These are phyloP conservation scores for Yamadazyma buinensis DNA, from an alignment of 1,139 yeast genomes.

Conservation along the genomic window DNA sequence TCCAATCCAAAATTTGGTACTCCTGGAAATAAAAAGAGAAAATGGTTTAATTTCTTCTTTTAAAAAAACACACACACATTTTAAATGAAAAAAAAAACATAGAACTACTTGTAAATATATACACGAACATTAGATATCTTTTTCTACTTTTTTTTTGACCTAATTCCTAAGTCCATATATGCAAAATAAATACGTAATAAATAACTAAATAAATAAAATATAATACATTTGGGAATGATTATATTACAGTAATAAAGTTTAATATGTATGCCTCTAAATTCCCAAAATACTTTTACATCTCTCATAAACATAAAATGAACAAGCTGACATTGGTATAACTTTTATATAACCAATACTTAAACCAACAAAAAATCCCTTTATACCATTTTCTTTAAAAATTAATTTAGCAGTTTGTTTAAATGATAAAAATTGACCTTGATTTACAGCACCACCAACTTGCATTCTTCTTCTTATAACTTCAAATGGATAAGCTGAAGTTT, in stretches of 20 bases:
- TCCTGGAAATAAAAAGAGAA: constrained; percentile 46
- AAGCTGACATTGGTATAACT: constrained; percentile 96
- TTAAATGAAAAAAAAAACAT: background rate
- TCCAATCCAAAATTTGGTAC: constrained; percentile 49
- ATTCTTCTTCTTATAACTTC: constrained; percentile 92
- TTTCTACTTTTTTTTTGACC: too few species aligned
- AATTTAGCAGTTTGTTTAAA: constrained; percentile 52
- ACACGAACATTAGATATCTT: too few species aligned
- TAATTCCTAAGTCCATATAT: too few species aligned
- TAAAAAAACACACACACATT: too few species aligned
- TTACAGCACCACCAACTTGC: constrained; percentile 88
- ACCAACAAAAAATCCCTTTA: constrained; percentile 89
- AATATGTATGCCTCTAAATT: too few species aligned
- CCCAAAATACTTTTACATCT: constrained; percentile 69
- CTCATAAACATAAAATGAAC: constrained; percentile 93
- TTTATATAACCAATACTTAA: constrained; percentile 91
- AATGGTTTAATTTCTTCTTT: constrained; percentile 64
- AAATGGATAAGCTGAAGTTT: constrained; percentile 95
- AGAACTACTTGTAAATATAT: constrained; percentile 1
- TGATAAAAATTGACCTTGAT: constrained; percentile 56
- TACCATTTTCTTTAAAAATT: constrained; percentile 69
- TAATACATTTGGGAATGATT: too few species aligned
- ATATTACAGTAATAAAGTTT: too few species aligned
- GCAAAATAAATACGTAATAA: too few species aligned
- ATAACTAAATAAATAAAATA: too few species aligned